Evolutionary conservation across 2,329 filamentous ascomycete genomes (phyloP), one percentile per base, ranked within the genome.

Genomic region (Sporothrix phasma): DNA sequence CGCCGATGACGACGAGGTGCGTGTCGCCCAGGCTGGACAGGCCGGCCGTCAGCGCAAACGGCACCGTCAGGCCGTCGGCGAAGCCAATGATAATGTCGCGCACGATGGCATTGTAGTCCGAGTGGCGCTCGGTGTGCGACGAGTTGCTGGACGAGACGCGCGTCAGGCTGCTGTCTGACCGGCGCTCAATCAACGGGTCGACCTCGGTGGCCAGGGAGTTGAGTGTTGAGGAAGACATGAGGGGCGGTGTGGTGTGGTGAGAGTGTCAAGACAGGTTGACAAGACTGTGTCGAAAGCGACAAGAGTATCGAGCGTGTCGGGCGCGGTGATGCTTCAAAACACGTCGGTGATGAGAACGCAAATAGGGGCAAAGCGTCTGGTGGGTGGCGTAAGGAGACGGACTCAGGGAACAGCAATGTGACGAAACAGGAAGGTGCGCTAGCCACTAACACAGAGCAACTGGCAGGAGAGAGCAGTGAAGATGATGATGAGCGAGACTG

Each of bases 31-130:
- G 77, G 60, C 81, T 81, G 2, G 84, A 86, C 1, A 92, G 79
- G 15, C 89, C 89, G 0, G 89, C 89, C 0, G 88, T 91, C 43
- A 92, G 78, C 17, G 89, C 89, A 69, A 92, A 92, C 0, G 89
- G 89, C 0, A 92, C 89, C 0, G 89, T 92, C 69, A 92, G 80
- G 17, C 89, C 89, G 71, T 92, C 89, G 0, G 88, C 87, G 69
- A 92, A 85, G 62, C 89, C 89, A 69, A 92, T 87, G 66, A 89
- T 90, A 67, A 86, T 80, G 73, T 90, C 86, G 53, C 82, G 80
- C 17, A 87, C 74, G 61, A 84, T 71, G 64, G 77, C 75, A 66
- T 74, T 74, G 69, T 79, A 72, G 69, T 76, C 74, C 61, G 73
- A 69, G 65, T 73, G 69, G 11, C 65, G 61, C 61, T 70, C 68